Base-by-base conservation (phyloP, 1,284 basidiomycete species). In the Tilletia setariae region DNA sequence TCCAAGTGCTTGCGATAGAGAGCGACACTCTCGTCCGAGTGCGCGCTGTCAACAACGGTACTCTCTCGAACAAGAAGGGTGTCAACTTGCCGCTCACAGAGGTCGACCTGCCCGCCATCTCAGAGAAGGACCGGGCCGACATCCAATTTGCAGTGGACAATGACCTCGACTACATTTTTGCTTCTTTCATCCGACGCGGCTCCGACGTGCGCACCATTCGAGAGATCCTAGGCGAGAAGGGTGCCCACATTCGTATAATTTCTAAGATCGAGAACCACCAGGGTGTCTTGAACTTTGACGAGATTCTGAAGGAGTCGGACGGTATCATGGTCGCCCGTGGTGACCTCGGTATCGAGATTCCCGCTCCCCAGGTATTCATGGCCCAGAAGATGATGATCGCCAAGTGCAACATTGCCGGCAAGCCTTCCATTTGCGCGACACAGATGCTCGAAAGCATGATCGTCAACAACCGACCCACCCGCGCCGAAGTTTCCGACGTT, bases 81-180 rank as follows among this genome's bases (percentile, higher is more conserved):
- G 96, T 98, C 85, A 98, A 98, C 86, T 89, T 99, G 70, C 96
- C 96, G 79, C 96, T 98, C 85, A 98, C 96, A 74, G 88, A 91
- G 32, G 96, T 99, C 81, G 96, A 98, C 85, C 90, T 99, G 66
- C 96, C 96, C 68, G 93, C 96, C 67, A 89, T 98, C 66, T 98
- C 94, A 69, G 92, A 94, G 70, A 98, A 98, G 88, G 96, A 99
- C 74, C 68, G 66, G 63, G 88, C 89, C 74, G 96, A 98, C 84
- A 86, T 99, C 69, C 84, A 87, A 74, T 99, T 98, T 76, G 96
- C 96, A 85, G 95, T 97, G 83, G 91, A 90, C 87, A 98, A 98
- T 84, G 89, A 90, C 73, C 93, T 98, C 76, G 96, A 99, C 87
- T 98, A 98, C 93, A 85, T 82, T 67, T 81, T 82, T 69, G 81